Evolutionary conservation across 305 asterid genomes (phyloP).

Genomic region (Fraxinus xanthoxyloides): DNA sequence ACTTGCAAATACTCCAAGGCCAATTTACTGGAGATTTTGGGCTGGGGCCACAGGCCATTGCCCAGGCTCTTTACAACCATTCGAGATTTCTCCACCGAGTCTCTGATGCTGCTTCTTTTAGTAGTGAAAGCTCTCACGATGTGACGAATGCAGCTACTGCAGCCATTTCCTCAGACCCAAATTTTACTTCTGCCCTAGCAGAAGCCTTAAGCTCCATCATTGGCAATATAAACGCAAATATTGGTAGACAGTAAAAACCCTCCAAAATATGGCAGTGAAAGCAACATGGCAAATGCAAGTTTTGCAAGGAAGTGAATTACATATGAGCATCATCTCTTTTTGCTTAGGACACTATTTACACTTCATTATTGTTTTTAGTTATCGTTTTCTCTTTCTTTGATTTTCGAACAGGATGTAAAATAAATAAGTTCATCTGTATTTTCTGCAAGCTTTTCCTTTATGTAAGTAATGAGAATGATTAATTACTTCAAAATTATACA

Average conservation of each 20-base stretch:
- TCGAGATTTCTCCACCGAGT: not conserved
- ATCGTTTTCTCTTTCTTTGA: not conserved
- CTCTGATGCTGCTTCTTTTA: not conserved
- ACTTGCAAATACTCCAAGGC: not conserved
- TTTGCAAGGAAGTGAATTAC: not conserved
- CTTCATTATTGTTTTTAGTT: not conserved
- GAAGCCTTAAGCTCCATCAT: slow-evolving; percentile 38
- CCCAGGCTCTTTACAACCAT: not conserved
- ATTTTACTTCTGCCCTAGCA: slow-evolving; percentile 33
- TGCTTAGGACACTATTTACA: not conserved
- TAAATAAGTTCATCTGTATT: not conserved
- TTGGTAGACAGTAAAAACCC: not conserved
- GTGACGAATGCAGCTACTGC: slow-evolving; percentile 30
- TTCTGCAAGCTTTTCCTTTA: not conserved
- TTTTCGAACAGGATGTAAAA: not conserved
- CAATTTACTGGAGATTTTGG: not conserved
- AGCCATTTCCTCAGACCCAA: slow-evolving; percentile 40
- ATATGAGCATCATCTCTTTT: not conserved
- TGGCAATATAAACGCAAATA: slow-evolving; percentile 21
- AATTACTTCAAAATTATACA: not conserved
- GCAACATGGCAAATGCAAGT: slow-evolving; percentile 5
- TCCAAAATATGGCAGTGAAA: slow-evolving; percentile 10
- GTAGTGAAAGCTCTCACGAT: slow-evolving; percentile 14
- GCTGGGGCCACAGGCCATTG: not conserved
- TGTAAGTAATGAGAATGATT: not conserved